These are phyloP conservation scores for Fusarium sulawesiense DNA, from an alignment of 2,329 filamentous ascomycete genomes.

Conservation along the genomic window DNA sequence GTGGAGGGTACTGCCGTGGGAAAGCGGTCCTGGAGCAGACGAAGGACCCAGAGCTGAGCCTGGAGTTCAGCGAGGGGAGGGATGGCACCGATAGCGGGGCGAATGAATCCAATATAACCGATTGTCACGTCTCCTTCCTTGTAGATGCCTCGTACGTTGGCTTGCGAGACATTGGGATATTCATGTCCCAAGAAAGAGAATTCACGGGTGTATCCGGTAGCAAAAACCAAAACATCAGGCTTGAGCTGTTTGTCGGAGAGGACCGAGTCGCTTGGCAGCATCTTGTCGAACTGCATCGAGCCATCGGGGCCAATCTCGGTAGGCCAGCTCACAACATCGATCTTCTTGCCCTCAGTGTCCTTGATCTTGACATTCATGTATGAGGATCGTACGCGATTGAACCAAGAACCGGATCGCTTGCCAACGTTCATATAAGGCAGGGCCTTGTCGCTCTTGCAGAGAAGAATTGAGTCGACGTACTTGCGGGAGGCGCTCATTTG, in stretches of 20 bases:
- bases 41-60: constrained; percentile 60
- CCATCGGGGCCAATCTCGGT: constrained; percentile 52
- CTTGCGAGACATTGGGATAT: constrained; percentile 59
- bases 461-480: constrained; percentile 56
- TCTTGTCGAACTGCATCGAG: constrained; percentile 51
- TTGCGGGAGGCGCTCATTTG: constrained; percentile 54
- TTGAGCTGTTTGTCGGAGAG: constrained; percentile 47
- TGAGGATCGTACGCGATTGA: constrained; percentile 51
- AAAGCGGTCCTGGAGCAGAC: constrained; percentile 50
- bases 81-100: constrained; percentile 59
- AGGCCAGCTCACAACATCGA: constrained; percentile 60
- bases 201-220: constrained; percentile 59
- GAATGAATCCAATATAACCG: constrained; percentile 61
- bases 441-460: constrained; percentile 57
- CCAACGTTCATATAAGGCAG: constrained; percentile 57
- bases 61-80: constrained; percentile 62
- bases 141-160: constrained; percentile 66
- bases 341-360: constrained; percentile 54
- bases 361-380: constrained; percentile 55
- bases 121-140: constrained; percentile 52
- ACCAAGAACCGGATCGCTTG: constrained; percentile 49
- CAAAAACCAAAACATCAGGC: constrained; percentile 59
- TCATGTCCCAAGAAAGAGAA: constrained; percentile 55
- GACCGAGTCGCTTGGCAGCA: constrained; percentile 42
- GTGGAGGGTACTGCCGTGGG: constrained; percentile 33